These are phyloP conservation scores for Sphagnurus paluster DNA, from an alignment of 1,284 basidiomycete species.

Conservation along the genomic window DNA sequence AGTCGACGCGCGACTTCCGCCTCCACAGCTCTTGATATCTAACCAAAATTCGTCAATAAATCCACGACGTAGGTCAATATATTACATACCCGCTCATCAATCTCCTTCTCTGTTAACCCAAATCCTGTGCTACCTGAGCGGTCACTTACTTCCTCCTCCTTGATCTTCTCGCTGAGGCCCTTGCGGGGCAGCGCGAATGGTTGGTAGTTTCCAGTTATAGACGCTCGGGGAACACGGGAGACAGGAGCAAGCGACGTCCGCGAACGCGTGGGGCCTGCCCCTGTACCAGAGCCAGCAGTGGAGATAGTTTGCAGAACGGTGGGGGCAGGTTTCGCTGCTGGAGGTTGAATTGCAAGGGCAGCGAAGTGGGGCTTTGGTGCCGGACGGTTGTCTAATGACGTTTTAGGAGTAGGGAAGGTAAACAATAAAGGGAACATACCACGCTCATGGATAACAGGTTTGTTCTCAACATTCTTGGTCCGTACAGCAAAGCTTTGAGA, in stretches of 20 bases:
- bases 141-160: constrained; percentile 26
- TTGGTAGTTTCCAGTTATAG: constrained; percentile 32
- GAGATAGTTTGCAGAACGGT: constrained; percentile 36
- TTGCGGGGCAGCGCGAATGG: constrained; percentile 32
- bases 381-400: constrained; percentile 50
- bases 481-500: constrained; percentile 73
- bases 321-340: constrained; percentile 46
- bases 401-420: constrained; percentile 12
- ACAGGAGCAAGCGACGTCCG: constrained; percentile 38
- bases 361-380: constrained; percentile 59
- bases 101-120: constrained; percentile 65
- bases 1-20: constrained; percentile 67
- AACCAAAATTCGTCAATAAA: constrained; percentile 1
- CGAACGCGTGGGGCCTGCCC: constrained; percentile 22
- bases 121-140: constrained; percentile 32
- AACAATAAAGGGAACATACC: constrained; percentile 40
- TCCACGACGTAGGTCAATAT: background rate
- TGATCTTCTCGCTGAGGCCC: constrained; percentile 26
- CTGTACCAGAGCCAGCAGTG: constrained; percentile 28
- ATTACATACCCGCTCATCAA: constrained; percentile 61
- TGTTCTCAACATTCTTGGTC: constrained; percentile 81
- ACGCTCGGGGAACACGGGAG: constrained; percentile 32
- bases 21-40: constrained; percentile 75
- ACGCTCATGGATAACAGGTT: constrained; percentile 70
- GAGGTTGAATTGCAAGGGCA: constrained; percentile 46